Percentiles rank a stretch among this genome's conserved stretches.
phyloP scores from a whole-genome alignment of 768 basidiomycete species.

The Clathrus columnatus region DNA sequence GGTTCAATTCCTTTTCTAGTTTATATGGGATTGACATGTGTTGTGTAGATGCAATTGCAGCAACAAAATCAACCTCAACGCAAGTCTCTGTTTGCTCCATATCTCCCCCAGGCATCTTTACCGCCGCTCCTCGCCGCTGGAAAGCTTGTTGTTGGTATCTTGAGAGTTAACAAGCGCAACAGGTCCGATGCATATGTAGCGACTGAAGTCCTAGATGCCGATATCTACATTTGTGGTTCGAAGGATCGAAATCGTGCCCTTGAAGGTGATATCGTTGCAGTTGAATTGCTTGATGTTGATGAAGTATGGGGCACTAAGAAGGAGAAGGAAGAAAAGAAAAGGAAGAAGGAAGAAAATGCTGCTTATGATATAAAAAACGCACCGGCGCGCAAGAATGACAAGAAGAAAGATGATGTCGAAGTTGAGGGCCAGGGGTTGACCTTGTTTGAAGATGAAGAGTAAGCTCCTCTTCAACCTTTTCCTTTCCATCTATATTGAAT shows the following conservation, averaged over 20 bases:
- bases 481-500: constrained; percentile 1
- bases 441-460: constrained; percentile 98
- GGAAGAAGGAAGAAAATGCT: constrained; percentile 98
- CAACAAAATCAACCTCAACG: constrained; percentile 88
- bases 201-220: constrained; percentile 95
- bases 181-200: constrained; percentile 98
- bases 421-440: constrained; percentile 97
- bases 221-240: constrained; percentile 98
- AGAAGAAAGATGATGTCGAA: constrained; percentile 99
- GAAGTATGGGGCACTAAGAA: constrained; percentile 99
- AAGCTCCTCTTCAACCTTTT: constrained; percentile 23
- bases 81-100: constrained; percentile 97
- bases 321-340: constrained; percentile 99
- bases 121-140: constrained; percentile 95
- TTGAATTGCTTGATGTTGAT: constrained; percentile 95
- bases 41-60: constrained; percentile 65
- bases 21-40: not conserved
- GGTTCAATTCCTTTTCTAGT: not conserved
- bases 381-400: constrained; percentile 84
- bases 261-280: constrained; percentile 97
- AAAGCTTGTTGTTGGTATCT: constrained; percentile 93
- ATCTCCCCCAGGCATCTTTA: constrained; percentile 94
- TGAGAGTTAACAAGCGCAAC: constrained; percentile 97
- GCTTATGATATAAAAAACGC: constrained; percentile 79
- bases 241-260: constrained; percentile 98